phyloP scores from a whole-genome alignment of 164 flowering plant genomes.

The Vitis riparia region DNA sequence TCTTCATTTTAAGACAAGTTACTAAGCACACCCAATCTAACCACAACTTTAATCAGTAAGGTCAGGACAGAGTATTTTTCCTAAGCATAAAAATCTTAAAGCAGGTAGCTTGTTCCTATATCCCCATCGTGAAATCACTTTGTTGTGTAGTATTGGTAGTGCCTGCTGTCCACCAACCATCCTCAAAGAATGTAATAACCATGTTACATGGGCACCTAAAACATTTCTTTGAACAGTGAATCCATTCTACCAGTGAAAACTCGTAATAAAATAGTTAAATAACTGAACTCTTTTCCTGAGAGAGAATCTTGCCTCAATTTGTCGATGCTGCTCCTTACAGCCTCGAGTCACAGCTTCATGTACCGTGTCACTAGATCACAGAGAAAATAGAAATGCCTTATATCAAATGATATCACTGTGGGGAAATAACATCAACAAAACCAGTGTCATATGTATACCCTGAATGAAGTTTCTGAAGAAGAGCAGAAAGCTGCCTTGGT shows the following conservation, averaged over 20 bases:
- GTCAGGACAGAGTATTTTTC: neutral
- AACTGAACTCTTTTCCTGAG: neutral
- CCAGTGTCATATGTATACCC: constrained; percentile 37
- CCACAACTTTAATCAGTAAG: neutral
- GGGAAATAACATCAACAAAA: neutral
- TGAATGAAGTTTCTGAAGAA: constrained; percentile 97
- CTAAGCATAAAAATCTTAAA: neutral
- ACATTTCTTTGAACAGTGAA: neutral
- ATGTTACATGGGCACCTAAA: neutral
- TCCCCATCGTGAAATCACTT: neutral
- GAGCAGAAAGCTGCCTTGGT: constrained; percentile 73
- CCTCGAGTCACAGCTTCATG: constrained; percentile 86
- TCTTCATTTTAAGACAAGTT: too few species aligned
- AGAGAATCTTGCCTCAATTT: constrained; percentile 68
- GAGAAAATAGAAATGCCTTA: constrained; percentile 4
- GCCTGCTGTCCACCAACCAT: neutral
- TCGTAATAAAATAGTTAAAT: neutral
- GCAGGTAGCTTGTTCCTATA: neutral
- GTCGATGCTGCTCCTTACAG: constrained; percentile 97
- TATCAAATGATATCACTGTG: neutral
- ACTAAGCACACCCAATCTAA: too few species aligned
- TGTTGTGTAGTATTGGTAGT: neutral
- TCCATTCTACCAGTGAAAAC: neutral
- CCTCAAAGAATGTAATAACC: neutral
- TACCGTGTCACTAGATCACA: constrained; percentile 63